Conservation (phyloP, 1,284 basidiomycete genomes). For the Rhodotorula sp. region DNA sequence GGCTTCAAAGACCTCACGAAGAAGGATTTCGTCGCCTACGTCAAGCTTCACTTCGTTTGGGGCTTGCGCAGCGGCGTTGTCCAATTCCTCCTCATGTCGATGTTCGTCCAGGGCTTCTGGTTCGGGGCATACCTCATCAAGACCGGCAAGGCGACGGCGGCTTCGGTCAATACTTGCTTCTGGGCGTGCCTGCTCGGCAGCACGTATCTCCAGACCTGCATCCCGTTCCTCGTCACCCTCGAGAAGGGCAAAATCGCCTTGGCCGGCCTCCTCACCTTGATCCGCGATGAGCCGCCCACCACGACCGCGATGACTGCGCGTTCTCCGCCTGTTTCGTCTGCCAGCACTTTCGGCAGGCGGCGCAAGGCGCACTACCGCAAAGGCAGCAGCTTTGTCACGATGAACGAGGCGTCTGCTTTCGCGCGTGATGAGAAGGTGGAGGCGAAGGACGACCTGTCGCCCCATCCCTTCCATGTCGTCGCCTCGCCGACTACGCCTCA, state of each 20-base stretch:
- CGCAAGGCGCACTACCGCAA: background rate
- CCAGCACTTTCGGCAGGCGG: background rate
- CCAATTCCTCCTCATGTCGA: slow-evolving; percentile 78
- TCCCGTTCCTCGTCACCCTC: slow-evolving; percentile 73
- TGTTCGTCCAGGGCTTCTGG: slow-evolving; percentile 98
- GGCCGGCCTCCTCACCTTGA: slow-evolving; percentile 56
- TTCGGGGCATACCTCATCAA: slow-evolving; percentile 84
- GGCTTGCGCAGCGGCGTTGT: slow-evolving; percentile 65
- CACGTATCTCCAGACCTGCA: slow-evolving; percentile 76
- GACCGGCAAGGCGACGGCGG: slow-evolving; percentile 64
- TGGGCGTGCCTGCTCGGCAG: slow-evolving; percentile 92
- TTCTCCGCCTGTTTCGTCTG: background rate
- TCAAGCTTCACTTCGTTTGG: slow-evolving; percentile 65
- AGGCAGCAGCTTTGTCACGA: background rate
- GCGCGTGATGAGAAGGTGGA: background rate
- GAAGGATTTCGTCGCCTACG: slow-evolving; percentile 56
- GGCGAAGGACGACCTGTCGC: slow-evolving; percentile 10
- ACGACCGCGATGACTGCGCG: background rate
- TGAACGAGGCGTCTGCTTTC: background rate
- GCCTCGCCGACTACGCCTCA: slow-evolving; percentile 10
- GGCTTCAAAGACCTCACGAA: slow-evolving; percentile 57
- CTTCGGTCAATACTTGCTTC: slow-evolving; percentile 89
- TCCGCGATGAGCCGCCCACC: slow-evolving; percentile 4
- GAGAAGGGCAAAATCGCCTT: slow-evolving; percentile 84
- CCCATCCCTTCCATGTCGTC: slow-evolving; percentile 14